Conservation (phyloP, 805 yeast genomes). For the Pichia cephalocereana region DNA sequence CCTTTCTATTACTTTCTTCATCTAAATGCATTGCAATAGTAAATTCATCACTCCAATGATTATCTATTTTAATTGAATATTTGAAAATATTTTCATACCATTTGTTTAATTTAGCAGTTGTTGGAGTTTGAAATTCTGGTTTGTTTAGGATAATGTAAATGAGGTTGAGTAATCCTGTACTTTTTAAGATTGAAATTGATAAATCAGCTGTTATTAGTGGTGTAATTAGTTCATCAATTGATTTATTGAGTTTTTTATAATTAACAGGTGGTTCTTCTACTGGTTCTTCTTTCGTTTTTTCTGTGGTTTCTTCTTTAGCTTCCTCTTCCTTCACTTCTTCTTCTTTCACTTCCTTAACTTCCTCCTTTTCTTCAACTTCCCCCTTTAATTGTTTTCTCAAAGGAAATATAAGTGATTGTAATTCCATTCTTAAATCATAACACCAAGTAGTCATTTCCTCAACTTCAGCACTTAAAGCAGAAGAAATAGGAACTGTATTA, state of each 20-base stretch:
- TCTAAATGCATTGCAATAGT: conserved; percentile 15
- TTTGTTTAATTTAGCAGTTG: conserved; percentile 12
- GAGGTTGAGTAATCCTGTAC: conserved; percentile 25
- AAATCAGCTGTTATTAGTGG: conserved; percentile 18
- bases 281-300: not conserved
- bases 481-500: conserved; percentile 14
- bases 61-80: conserved; percentile 22
- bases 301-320: not conserved
- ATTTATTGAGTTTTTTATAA: conserved; percentile 14
- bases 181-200: conserved; percentile 23
- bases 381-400: conserved; percentile 2
- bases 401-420: conserved; percentile 20
- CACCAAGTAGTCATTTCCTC: conserved; percentile 15
- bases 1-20: conserved; percentile 14
- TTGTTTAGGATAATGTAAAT: conserved; percentile 27
- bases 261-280: conserved; percentile 9
- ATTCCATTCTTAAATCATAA: conserved; percentile 15
- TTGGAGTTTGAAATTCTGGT: conserved; percentile 24
- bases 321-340: not conserved
- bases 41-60: conserved; percentile 20
- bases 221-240: conserved; percentile 17
- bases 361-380: not conserved
- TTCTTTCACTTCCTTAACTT: not conserved
- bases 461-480: conserved; percentile 16
- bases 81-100: conserved; percentile 21